A percentile compares a stretch with the other conserved stretches of the same genome.
phyloP scores from a whole-genome alignment of 192 early-diverging fungal genomes.

The Coemansia sp. region DNA sequence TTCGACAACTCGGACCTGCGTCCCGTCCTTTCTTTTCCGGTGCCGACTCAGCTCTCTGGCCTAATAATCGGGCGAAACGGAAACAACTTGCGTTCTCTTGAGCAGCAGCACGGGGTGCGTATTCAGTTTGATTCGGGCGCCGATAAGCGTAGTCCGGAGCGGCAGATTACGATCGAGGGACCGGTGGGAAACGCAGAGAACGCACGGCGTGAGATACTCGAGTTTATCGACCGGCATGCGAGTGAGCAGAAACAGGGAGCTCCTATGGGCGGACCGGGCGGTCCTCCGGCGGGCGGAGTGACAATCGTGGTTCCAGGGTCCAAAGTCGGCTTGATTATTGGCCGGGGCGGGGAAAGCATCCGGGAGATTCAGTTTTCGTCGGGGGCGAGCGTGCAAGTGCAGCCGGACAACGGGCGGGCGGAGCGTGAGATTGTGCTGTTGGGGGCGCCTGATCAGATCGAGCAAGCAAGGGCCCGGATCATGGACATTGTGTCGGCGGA shows the following conservation, averaged over 20 bases:
- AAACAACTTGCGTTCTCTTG: conserved; percentile 75
- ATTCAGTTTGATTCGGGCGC: conserved; percentile 67
- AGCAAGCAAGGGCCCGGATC: conserved; percentile 70
- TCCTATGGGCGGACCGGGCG: too few relatives aligned
- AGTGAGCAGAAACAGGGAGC: conserved; percentile 12
- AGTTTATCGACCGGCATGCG: conserved; percentile 27
- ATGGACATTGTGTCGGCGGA: conserved; percentile 66
- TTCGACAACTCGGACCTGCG: conserved; percentile 12
- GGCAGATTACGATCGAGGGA: conserved; percentile 44
- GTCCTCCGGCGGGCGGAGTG: conserved; percentile 14
- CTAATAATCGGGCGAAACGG: conserved; percentile 80
- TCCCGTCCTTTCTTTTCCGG: conserved; percentile 51
- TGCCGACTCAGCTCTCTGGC: conserved; percentile 69
- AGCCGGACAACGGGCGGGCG: conserved; percentile 55
- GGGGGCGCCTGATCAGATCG: conserved; percentile 67
- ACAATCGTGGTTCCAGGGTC: conserved; percentile 61
- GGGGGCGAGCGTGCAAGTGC: conserved; percentile 70
- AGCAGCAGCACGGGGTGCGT: conserved; percentile 66
- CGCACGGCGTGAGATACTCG: conserved; percentile 35
- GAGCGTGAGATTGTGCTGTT: conserved; percentile 66
- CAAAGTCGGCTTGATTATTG: conserved; percentile 85
- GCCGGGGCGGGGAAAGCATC: conserved; percentile 75
- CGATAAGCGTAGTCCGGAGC: conserved; percentile 32
- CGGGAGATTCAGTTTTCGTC: conserved; percentile 66
- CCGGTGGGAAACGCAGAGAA: conserved; percentile 12